Conservation (phyloP, 345 rosid species). For the Arabidopsis suecica region DNA sequence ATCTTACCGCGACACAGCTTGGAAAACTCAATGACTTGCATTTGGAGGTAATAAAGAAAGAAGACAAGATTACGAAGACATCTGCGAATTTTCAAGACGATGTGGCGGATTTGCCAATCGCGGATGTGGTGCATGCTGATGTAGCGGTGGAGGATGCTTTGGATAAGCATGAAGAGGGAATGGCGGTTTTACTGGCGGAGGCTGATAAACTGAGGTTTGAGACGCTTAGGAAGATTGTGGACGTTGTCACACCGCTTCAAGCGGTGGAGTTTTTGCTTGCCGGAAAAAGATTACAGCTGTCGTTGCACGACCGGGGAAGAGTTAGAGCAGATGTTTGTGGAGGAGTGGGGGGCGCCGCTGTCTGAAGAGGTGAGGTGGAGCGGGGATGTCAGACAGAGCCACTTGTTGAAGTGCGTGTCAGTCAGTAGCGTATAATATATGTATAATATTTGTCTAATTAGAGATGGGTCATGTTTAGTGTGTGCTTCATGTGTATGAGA, state of each 20-base stretch:
- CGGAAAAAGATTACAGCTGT: constrained; percentile 50
- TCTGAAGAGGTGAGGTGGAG: background rate
- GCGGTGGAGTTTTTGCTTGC: constrained; percentile 53
- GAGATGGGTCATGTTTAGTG: constrained; percentile 21
- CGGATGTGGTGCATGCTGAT: background rate
- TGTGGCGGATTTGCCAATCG: constrained; percentile 51
- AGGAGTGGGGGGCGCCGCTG: background rate
- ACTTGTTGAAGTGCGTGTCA: constrained; percentile 18
- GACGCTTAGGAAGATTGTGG: constrained; percentile 44
- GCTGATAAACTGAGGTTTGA: constrained; percentile 51
- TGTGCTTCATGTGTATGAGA: constrained; percentile 6
- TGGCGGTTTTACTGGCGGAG: constrained; percentile 42
- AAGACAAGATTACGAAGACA: constrained; percentile 44
- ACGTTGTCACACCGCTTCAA: constrained; percentile 48
- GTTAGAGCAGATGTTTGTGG: constrained; percentile 36
- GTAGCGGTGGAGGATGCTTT: constrained; percentile 40
- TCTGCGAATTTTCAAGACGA: constrained; percentile 55
- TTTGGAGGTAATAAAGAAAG: constrained; percentile 37
- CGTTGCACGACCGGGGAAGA: constrained; percentile 53
- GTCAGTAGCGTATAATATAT: background rate
- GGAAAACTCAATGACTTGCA: constrained; percentile 45
- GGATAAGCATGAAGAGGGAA: constrained; percentile 35
- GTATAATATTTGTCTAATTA: constrained; percentile 10
- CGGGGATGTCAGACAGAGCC: constrained; percentile 8
- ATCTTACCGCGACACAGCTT: constrained; percentile 44